Base-by-base conservation (phyloP, 2,329 filamentous ascomycete species). In the Aquanectria penicillioides region DNA sequence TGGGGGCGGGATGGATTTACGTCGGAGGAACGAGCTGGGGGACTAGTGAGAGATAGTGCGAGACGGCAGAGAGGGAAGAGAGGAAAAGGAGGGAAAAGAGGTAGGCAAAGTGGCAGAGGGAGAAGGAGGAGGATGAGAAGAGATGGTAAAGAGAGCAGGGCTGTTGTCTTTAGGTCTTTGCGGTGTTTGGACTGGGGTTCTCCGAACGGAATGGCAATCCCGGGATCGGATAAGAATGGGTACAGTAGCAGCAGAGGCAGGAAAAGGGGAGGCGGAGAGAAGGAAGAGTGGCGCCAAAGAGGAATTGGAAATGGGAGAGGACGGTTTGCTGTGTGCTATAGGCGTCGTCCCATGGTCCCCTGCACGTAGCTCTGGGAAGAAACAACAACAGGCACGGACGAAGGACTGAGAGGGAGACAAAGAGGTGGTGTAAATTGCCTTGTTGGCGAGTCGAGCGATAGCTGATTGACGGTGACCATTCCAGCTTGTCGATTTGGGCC, bases 1-100 rank as follows among this genome's bases (percentile, higher is more conserved):
- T 50, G 54, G 54, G 54, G 54, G 47, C 47, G 46, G 53, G 53
- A 50, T 50, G 20, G 47, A 26, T 25, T 36, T 48, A 28, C 31
- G 44, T 12, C n/a, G n/a, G 17, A 22, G 6, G 34, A 22, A 15
- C 11, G 17, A 9, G 15, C 15, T n/a, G n/a, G n/a, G 34, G 17
- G 34, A 20, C 10, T 17, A 20, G 31, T 37, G 26, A 26, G n/a
- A 5, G 8, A 22, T 40, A 11, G 43, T 25, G 9, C 34, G 20
- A 52, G 28, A 38, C 28, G 12, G 28, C 18, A 13, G 34, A 34
- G 22, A 52, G 25, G 9, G 28, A 43, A 18, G 28, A 28, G 28
- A 34, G 8, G 28, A n/a, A 25, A 36, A 29, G 6, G 28, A 22
- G 8, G 26, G 8, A 18, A 20, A 26, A n/a, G n/a, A n/a, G n/a